phyloP scores from a whole-genome alignment of 331 rosid species.

The Spiraea crenata region DNA sequence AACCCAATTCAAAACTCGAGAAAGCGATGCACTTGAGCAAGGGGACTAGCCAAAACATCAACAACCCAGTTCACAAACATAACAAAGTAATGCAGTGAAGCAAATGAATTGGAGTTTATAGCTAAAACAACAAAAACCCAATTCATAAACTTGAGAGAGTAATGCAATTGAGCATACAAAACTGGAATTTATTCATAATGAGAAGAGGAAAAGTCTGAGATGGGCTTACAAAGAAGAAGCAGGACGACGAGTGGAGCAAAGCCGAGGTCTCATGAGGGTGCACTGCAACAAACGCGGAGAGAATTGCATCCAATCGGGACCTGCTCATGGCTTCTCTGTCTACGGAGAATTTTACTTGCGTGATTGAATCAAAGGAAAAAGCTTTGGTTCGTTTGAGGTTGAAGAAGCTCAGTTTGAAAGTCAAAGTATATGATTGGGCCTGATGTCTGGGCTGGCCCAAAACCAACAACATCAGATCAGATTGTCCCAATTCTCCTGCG shows the following conservation, averaged over 20 bases:
- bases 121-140: background rate
- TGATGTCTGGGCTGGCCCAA: background rate
- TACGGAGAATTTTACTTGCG: background rate
- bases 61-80: background rate
- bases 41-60: too few species aligned
- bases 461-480: background rate
- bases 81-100: background rate
- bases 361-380: background rate
- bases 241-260: constrained; percentile 69
- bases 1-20: background rate
- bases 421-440: background rate
- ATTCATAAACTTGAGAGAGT: background rate
- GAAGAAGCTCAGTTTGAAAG: background rate
- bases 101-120: background rate
- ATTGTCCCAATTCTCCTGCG: background rate
- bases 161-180: background rate
- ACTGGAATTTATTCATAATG: constrained; percentile 11
- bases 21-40: background rate
- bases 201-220: background rate
- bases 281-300: constrained; percentile 71
- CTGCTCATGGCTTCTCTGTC: constrained; percentile 36
- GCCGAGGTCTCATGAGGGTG: constrained; percentile 86
- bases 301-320: constrained; percentile 48
- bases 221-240: constrained; percentile 85
- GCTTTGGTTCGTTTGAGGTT: background rate